Base-by-base conservation (phyloP, 176 grass and related monocot genomes). In the Phyllostachys edulis region DNA sequence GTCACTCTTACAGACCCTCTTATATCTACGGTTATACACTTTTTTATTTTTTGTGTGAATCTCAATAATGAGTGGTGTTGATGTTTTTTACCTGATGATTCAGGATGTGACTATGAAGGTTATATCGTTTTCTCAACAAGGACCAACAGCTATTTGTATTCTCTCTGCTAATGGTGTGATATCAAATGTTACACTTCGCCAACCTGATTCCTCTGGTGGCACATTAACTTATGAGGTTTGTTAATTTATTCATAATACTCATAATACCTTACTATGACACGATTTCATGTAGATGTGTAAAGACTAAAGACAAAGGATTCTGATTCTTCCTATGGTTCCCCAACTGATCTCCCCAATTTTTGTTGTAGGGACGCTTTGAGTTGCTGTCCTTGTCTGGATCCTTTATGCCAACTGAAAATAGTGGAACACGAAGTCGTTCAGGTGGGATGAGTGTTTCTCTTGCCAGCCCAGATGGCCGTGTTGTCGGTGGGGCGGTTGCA, bases 401-500 rank as follows among this genome's bases (percentile, higher is more conserved):
- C 24, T 97, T 97, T 75, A 91, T 94, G 90, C 95, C 95, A 64
- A 90, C 88, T 10, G 92, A 97, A 86, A 97, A 69, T 82, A 90
- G 76, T 16, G 90, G 95, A 23, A 82, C 88, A 85, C 71, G 89
- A 29, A 94, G 89, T 84, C 78, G 95, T 23, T 94, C 95, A 72
- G 95, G 95, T 71, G 95, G 95, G 34, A 94, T 97, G 95, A 97
- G 95, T 67, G 95, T 97, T 41, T 93, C 90, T 82, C 86, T 94
- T 77, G 92, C 92, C 7, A 91, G 92, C 52, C 88, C 90, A 36
- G 92, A 94, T 71, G 95, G 95, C 11, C 92, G 95, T 66, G 95
- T 97, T 42, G 92, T 97, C 2, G 95, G 92, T 46, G 95, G 95
- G 68, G 88, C 92, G 46, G 87, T 97, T 71, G 92, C 90, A 12